Conservation (phyloP, 2,329 filamentous ascomycete species). For the Metarhizium guizhouense region DNA sequence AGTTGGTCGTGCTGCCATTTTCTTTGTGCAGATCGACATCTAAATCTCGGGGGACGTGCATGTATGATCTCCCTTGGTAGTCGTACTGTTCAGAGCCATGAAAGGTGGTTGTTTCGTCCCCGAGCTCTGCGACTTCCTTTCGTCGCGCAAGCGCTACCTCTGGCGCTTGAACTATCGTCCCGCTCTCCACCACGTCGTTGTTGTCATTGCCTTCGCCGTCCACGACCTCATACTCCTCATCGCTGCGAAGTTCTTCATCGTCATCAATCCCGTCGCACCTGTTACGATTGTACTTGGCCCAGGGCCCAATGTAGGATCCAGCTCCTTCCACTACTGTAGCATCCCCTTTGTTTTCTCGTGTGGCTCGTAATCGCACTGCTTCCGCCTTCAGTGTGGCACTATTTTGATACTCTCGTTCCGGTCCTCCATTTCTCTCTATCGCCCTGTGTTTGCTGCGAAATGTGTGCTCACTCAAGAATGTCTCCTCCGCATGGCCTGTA, state of each 20-base stretch:
- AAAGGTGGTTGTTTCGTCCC: constrained; percentile 77
- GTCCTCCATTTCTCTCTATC: constrained; percentile 57
- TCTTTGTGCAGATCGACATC: constrained; percentile 81
- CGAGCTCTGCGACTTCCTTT: constrained; percentile 49
- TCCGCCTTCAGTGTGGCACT: constrained; percentile 58
- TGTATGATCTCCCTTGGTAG: constrained; percentile 92
- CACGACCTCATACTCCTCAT: constrained; percentile 70
- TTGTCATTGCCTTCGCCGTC: constrained; percentile 59
- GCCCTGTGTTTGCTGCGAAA: constrained; percentile 85
- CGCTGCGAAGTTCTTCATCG: constrained; percentile 68
- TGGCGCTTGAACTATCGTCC: constrained; percentile 50
- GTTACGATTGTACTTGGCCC: constrained; percentile 72
- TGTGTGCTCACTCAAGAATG: constrained; percentile 79
- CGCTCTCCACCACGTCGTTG: constrained; percentile 57
- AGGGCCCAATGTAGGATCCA: constrained; percentile 85
- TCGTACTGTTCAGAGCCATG: constrained; percentile 77
- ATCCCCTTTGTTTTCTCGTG: constrained; percentile 77
- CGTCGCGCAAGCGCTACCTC: constrained; percentile 43
- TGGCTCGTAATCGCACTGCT: constrained; percentile 57
- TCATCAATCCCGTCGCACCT: constrained; percentile 66
- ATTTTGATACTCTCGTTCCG: constrained; percentile 46
- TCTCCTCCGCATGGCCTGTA: constrained; percentile 83
- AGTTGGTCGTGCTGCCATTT: constrained; percentile 73
- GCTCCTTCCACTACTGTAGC: constrained; percentile 77
- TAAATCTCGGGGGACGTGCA: constrained; percentile 91